These are phyloP conservation scores for Tricharina praecox DNA, from an alignment of 495 filamentous ascomycete species.

Conservation along the genomic window DNA sequence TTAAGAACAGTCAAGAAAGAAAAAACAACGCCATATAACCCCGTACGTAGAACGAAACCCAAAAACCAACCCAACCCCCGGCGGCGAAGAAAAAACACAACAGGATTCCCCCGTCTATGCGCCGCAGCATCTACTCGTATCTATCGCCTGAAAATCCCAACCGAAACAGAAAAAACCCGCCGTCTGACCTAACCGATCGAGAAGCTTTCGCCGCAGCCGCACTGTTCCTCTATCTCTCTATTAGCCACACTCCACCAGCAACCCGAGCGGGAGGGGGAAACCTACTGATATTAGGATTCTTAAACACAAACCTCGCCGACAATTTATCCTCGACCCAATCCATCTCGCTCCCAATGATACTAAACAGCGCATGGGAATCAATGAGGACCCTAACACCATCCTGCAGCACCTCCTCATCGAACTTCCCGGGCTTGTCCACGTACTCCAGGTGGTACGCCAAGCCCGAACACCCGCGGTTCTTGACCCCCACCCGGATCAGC, in stretches of 20 bases:
- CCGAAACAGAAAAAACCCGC: background rate
- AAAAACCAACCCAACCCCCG: too few species aligned
- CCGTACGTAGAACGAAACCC: too few species aligned
- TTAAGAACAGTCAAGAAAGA: too few species aligned
- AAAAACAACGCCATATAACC: too few species aligned
- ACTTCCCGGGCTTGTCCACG: constrained; percentile 69
- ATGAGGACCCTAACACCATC: constrained; percentile 92
- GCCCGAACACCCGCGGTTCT: constrained; percentile 89
- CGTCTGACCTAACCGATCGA: constrained; percentile 42
- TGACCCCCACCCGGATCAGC: constrained; percentile 82
- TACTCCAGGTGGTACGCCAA: constrained; percentile 92
- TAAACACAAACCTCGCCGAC: constrained; percentile 76
- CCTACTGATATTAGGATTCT: constrained; percentile 78
- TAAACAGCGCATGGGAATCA: constrained; percentile 91
- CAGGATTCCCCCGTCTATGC: too few species aligned
- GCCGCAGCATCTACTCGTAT: too few species aligned
- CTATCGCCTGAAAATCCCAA: background rate
- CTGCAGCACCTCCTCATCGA: constrained; percentile 88
- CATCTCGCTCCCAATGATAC: constrained; percentile 98
- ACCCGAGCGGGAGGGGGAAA: background rate
- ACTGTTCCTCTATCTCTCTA: constrained; percentile 62
- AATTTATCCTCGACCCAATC: constrained; percentile 96
- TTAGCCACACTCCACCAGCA: too few species aligned
- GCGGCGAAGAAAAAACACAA: too few species aligned
- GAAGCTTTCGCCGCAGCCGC: constrained; percentile 93